phyloP scores from a whole-genome alignment of 495 filamentous ascomycete genomes.

The Tirmania nivea region DNA sequence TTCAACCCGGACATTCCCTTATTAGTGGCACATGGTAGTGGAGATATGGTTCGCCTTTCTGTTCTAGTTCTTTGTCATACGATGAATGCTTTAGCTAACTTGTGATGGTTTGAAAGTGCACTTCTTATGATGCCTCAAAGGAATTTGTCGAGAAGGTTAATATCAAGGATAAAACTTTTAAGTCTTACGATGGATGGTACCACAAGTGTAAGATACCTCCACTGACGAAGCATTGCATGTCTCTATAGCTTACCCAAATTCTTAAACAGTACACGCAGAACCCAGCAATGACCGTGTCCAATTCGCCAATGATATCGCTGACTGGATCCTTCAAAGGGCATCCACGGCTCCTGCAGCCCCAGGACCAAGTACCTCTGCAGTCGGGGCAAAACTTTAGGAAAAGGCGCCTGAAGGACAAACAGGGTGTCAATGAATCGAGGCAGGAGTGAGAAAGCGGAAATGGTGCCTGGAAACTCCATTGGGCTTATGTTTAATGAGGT shows the following conservation, averaged over 20 bases:
- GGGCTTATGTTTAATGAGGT: no score
- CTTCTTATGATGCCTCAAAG: constrained; percentile 38
- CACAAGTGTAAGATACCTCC: constrained; percentile 33
- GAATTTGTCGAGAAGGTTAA: constrained; percentile 28
- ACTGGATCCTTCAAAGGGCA: constrained; percentile 44
- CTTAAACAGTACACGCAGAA: constrained; percentile 40
- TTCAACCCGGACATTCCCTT: constrained; percentile 21
- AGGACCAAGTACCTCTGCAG: no score
- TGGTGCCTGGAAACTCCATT: no score
- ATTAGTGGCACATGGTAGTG: constrained; percentile 45
- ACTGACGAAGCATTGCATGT: neutral
- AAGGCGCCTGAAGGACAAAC: no score
- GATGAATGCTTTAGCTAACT: neutral
- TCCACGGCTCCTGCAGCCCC: no score
- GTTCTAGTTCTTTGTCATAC: no score
- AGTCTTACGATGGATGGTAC: constrained; percentile 52
- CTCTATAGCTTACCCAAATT: no score
- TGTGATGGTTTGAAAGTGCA: constrained; percentile 22
- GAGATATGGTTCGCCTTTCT: constrained; percentile 26
- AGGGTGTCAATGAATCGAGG: no score
- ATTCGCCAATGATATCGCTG: constrained; percentile 47
- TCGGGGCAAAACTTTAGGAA: no score
- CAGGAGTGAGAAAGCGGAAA: no score
- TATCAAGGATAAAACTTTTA: constrained; percentile 44
- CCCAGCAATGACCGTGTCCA: constrained; percentile 33